A percentile compares a stretch with the other conserved stretches of the same genome.
phyloP scores from a whole-genome alignment of 208 protist species.

The Trypanosoma boissoni region DNA sequence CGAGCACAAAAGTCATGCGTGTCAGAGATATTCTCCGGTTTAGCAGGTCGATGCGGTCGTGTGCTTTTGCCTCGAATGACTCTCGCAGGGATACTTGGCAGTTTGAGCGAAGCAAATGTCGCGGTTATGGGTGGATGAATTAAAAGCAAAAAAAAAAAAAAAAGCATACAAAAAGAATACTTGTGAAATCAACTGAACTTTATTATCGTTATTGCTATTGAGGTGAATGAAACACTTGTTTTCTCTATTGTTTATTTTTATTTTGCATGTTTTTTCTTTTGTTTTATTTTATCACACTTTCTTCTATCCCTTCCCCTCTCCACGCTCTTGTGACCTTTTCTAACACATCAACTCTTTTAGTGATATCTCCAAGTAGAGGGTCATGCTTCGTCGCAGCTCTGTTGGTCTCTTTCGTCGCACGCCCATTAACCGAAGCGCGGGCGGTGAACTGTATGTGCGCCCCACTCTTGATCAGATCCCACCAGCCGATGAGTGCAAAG shows the following conservation, averaged over 20 bases:
- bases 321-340: not conserved
- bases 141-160: not conserved
- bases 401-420: constrained; percentile 70
- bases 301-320: constrained; percentile 4
- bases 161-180: no score
- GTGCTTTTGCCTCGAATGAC: constrained; percentile 27
- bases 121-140: constrained; percentile 13
- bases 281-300: constrained; percentile 5
- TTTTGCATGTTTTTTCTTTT: constrained; percentile 6
- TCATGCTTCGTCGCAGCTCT: constrained; percentile 81
- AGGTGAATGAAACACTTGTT: no score
- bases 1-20: constrained; percentile 49
- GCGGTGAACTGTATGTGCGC: constrained; percentile 83
- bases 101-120: constrained; percentile 22
- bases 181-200: no score
- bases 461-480: constrained; percentile 80
- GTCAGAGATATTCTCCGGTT: constrained; percentile 33
- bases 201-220: no score
- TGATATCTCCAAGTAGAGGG: not conserved
- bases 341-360: no score
- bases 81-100: constrained; percentile 6
- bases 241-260: not conserved
- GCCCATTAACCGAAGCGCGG: constrained; percentile 56
- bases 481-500: constrained; percentile 44
- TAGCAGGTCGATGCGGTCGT: constrained; percentile 18